A percentile compares a stretch with the other conserved stretches of the same genome.
Evolutionary conservation across 495 filamentous ascomycete genomes (phyloP).

Genomic region (Aspergillus homomorphus): DNA sequence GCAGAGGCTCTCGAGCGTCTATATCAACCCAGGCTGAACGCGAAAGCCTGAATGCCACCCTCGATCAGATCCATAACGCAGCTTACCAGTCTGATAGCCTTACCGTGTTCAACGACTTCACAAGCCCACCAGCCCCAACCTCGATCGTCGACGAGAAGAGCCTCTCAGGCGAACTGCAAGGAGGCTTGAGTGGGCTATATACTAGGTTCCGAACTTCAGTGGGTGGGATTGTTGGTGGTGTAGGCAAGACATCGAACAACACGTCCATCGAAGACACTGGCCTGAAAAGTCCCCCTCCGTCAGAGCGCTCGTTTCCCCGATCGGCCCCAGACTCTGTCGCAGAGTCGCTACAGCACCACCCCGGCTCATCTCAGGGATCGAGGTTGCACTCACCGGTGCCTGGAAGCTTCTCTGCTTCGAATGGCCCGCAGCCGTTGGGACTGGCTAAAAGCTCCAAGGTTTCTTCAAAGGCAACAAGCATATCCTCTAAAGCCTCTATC

Average conservation of each 20-base stretch:
- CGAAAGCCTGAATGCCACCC: conserved; percentile 65
- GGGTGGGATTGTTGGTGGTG: conserved; percentile 52
- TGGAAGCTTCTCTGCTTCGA: conserved; percentile 27
- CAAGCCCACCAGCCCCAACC: conserved; percentile 44
- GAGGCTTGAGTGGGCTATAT: conserved; percentile 82
- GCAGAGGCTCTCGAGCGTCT: conserved; percentile 61
- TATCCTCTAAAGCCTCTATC: conserved; percentile 51
- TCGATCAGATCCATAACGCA: conserved; percentile 81
- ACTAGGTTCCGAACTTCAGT: conserved; percentile 77
- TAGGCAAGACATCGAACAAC: conserved; percentile 38
- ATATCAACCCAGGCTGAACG: conserved; percentile 62
- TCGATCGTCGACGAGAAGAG: conserved; percentile 62
- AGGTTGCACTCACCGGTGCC: conserved; percentile 42
- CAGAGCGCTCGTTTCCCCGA: conserved; percentile 30
- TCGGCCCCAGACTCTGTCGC: conserved; percentile 22
- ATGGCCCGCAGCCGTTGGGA: conserved; percentile 36
- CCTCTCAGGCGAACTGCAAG: conserved; percentile 68
- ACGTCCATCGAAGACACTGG: conserved; percentile 24
- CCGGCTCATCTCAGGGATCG: conserved; percentile 36
- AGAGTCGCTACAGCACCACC: conserved; percentile 29
- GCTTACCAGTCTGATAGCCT: conserved; percentile 75
- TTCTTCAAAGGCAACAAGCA: conserved; percentile 51
- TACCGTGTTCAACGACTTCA: conserved; percentile 87
- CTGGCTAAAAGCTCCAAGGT: conserved; percentile 50
- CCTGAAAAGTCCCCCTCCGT: conserved; percentile 23